Evolutionary conservation across 768 basidiomycete species (phyloP).

Genomic region (Naganishia friedmannii): DNA sequence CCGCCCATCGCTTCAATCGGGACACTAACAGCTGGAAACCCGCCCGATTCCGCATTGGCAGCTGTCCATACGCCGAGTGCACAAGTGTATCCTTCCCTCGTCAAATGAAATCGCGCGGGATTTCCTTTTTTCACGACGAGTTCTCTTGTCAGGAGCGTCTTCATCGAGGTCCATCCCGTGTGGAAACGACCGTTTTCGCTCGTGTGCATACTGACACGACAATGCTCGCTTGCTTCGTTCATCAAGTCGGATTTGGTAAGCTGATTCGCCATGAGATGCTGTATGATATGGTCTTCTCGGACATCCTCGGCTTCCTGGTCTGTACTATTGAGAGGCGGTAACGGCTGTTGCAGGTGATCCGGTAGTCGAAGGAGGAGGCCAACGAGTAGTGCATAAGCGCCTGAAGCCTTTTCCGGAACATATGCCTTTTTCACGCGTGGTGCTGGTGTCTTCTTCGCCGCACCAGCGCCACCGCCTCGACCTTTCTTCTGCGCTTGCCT

Average conservation of each 20-base stretch:
- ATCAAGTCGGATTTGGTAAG: slow-evolving; percentile 44
- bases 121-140: slow-evolving; percentile 18
- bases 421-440: slow-evolving; percentile 31
- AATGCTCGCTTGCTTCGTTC: slow-evolving; percentile 37
- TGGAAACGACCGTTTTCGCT: slow-evolving; percentile 42
- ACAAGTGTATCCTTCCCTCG: slow-evolving; percentile 18
- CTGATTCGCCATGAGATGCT: slow-evolving; percentile 38
- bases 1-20: slow-evolving; percentile 23
- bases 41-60: not conserved
- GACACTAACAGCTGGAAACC: slow-evolving; percentile 10
- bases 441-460: slow-evolving; percentile 16
- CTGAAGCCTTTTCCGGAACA: slow-evolving; percentile 42
- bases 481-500: not conserved
- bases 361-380: slow-evolving; percentile 38
- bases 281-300: slow-evolving; percentile 30
- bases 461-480: slow-evolving; percentile 24
- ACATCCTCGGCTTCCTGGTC: slow-evolving; percentile 37
- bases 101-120: slow-evolving; percentile 23
- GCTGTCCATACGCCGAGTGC: slow-evolving; percentile 19
- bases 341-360: slow-evolving; percentile 7
- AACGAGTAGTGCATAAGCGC: slow-evolving; percentile 47
- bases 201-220: slow-evolving; percentile 40
- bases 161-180: slow-evolving; percentile 47
- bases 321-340: not conserved
- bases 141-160: slow-evolving; percentile 36